A percentile compares a stretch with the other conserved stretches of the same genome.
These are phyloP conservation scores for Curvularia lunata DNA, from an alignment of 2,329 filamentous ascomycete genomes.

Conservation along the genomic window DNA sequence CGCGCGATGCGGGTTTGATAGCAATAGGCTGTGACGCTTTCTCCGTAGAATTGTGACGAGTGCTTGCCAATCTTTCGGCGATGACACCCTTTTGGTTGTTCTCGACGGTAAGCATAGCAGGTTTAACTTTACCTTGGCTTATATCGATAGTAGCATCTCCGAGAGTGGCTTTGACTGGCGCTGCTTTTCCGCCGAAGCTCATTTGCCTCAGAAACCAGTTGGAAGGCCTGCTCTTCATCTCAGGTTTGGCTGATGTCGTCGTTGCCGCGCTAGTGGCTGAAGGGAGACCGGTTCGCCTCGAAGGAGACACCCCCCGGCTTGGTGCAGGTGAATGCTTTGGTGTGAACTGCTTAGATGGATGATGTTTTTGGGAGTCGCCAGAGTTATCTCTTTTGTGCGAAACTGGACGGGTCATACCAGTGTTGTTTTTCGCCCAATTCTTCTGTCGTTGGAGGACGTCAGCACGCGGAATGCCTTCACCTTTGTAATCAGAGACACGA, in stretches of 20 bases:
- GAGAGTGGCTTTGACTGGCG: constrained; percentile 38
- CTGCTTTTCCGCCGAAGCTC: constrained; percentile 47
- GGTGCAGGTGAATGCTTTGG: constrained; percentile 37
- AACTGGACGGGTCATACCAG: constrained; percentile 19
- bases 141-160: constrained; percentile 43
- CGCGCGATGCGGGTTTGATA: constrained; percentile 41
- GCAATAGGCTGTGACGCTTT: constrained; percentile 49
- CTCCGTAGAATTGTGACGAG: constrained; percentile 35
- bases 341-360: constrained; percentile 25
- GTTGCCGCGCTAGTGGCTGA: constrained; percentile 14
- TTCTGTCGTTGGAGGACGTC: constrained; percentile 43
- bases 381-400: constrained; percentile 34
- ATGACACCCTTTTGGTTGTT: constrained; percentile 47
- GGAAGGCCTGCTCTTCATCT: constrained; percentile 31
- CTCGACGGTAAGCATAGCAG: constrained; percentile 43
- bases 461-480: constrained; percentile 33
- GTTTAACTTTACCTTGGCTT: constrained; percentile 41
- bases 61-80: constrained; percentile 47
- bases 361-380: constrained; percentile 34
- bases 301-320: constrained; percentile 41
- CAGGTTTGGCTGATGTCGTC: constrained; percentile 17
- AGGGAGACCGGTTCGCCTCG: constrained; percentile 29
- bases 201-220: constrained; percentile 50
- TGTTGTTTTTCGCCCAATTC: constrained; percentile 17
- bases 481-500: constrained; percentile 19